These are phyloP conservation scores for Allodekkera sacchari DNA, from an alignment of 805 yeast species.

Conservation along the genomic window DNA sequence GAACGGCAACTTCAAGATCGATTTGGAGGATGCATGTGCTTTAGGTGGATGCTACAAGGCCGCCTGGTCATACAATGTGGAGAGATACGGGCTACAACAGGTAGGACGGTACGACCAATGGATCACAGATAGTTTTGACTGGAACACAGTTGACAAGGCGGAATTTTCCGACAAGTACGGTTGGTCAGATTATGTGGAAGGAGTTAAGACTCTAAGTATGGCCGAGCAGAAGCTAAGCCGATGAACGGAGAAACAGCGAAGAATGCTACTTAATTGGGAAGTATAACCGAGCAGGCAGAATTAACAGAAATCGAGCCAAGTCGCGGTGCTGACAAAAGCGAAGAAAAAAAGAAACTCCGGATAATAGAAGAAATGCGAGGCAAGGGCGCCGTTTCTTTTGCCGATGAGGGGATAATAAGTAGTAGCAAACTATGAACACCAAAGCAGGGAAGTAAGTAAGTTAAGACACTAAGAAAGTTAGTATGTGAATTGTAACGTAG, in stretches of 20 bases:
- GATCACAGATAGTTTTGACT: slow-evolving; percentile 38
- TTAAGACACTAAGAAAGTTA: too few species aligned
- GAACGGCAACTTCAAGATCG: slow-evolving; percentile 60
- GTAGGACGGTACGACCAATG: slow-evolving; percentile 32
- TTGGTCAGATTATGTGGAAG: slow-evolving; percentile 44
- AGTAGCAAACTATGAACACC: too few species aligned
- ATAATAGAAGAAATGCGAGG: too few species aligned
- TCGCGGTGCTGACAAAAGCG: too few species aligned
- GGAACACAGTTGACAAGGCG: slow-evolving; percentile 37
- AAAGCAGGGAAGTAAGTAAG: too few species aligned
- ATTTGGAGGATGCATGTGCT: slow-evolving; percentile 86
- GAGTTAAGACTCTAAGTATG: slow-evolving; percentile 41
- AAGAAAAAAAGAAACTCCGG: too few species aligned
- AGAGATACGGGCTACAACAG: slow-evolving; percentile 13
- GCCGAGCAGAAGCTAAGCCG: slow-evolving; percentile 28
- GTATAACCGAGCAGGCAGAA: too few species aligned
- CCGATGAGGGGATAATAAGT: too few species aligned
- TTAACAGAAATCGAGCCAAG: too few species aligned
- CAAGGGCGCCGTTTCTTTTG: too few species aligned
- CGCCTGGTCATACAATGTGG: slow-evolving; percentile 51
- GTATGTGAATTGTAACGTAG: too few species aligned
- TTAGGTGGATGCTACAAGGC: slow-evolving; percentile 87
- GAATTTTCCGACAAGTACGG: slow-evolving; percentile 25
- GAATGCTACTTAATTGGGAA: not conserved
- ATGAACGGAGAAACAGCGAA: slow-evolving; percentile 1